These are phyloP conservation scores for Trichosporon sp. DNA, from an alignment of 1,284 basidiomycete species.

Conservation along the genomic window DNA sequence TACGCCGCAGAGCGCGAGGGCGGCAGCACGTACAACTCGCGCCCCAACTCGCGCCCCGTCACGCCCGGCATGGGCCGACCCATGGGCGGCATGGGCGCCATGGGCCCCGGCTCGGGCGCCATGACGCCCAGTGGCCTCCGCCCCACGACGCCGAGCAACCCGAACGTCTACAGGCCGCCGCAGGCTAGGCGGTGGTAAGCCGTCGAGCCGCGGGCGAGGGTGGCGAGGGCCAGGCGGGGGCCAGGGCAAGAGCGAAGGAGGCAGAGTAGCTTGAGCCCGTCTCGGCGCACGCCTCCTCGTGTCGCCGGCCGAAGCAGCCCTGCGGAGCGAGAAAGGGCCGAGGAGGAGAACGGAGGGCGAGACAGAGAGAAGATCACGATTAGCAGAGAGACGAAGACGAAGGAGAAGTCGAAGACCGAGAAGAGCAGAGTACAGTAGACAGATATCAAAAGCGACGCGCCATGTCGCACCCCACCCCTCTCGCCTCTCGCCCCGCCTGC, in stretches of 20 bases:
- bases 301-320: no score
- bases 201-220: not conserved
- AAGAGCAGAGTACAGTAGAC: not conserved
- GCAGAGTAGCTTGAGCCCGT: no score
- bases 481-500: not conserved
- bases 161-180: slow-evolving; percentile 13
- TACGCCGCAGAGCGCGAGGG: slow-evolving; percentile 44
- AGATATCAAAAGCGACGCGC: not conserved
- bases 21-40: slow-evolving; percentile 21
- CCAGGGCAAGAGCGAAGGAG: no score
- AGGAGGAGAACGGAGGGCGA: no score
- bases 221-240: not conserved
- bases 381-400: not conserved
- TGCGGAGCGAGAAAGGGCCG: no score
- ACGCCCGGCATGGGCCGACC: not conserved
- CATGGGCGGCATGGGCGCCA: not conserved
- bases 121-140: not conserved
- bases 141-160: slow-evolving; percentile 10
- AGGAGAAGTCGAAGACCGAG: no score
- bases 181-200: slow-evolving; percentile 8
- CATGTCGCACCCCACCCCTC: no score
- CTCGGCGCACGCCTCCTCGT: no score
- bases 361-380: not conserved
- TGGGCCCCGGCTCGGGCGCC: not conserved
- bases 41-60: slow-evolving; percentile 15